Percentiles rank a stretch among this genome's conserved stretches.
phyloP scores from a whole-genome alignment of 139 green algal species.

The Chlorella sp. region DNA sequence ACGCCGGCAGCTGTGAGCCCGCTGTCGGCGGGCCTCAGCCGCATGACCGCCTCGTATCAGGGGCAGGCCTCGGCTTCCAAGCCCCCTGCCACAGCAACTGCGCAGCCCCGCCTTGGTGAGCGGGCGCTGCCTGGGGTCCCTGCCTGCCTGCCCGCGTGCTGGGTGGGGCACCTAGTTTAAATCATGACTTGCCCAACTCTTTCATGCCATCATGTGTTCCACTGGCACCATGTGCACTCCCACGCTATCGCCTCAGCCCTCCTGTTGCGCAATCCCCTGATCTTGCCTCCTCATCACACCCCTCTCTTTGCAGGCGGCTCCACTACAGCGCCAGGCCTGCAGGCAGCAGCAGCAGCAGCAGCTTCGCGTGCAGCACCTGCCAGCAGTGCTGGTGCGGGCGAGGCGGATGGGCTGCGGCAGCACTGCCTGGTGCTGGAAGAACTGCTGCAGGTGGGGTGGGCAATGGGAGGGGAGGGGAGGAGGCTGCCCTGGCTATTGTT shows the following conservation, averaged over 20 bases:
- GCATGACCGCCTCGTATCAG: conserved; percentile 1
- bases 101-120: background rate
- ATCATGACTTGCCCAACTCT: too few relatives aligned
- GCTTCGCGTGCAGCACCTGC: background rate
- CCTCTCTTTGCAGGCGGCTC: background rate
- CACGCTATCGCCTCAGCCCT: background rate
- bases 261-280: background rate
- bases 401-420: conserved; percentile 2
- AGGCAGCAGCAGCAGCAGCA: background rate
- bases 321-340: background rate
- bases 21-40: background rate
- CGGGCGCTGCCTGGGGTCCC: too few relatives aligned
- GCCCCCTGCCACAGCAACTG: background rate
- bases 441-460: conserved; percentile 27
- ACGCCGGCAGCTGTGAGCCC: background rate
- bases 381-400: background rate
- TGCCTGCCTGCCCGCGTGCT: background rate
- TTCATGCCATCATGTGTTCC: too few relatives aligned
- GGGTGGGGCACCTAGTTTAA: too few relatives aligned
- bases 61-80: background rate
- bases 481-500: background rate
- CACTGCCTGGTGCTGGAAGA: conserved; percentile 37
- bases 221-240: background rate
- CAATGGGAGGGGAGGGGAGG: background rate
- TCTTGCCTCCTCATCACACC: too few relatives aligned